phyloP scores from a whole-genome alignment of 108 stramenopile species.

The Aureococcus anophagefferens region DNA sequence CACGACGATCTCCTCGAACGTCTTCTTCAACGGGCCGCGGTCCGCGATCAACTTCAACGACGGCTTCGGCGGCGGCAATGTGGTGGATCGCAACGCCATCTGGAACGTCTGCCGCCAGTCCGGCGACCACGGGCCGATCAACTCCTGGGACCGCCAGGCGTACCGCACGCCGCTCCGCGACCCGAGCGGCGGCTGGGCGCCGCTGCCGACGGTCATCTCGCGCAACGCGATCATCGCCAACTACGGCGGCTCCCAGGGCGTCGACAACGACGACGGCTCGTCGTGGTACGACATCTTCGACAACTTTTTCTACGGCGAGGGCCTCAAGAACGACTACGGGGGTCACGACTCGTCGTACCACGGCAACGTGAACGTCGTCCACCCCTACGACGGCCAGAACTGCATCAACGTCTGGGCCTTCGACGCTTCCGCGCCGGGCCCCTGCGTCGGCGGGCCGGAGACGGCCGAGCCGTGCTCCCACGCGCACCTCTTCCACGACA shows the following conservation, averaged over 20 bases:
- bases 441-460: too few species aligned
- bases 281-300: conserved; percentile 4
- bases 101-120: conserved; percentile 16
- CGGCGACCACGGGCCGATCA: conserved; percentile 18
- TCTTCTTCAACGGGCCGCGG: conserved; percentile 27
- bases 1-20: conserved; percentile 11
- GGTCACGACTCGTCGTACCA: conserved; percentile 14
- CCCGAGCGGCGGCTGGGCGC: not conserved
- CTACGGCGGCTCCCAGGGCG: conserved; percentile 1
- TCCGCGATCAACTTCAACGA: conserved; percentile 39
- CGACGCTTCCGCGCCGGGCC: not conserved
- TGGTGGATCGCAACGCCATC: conserved; percentile 11
- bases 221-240: not conserved
- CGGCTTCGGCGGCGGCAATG: conserved; percentile 29
- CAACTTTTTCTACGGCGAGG: not conserved
- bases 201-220: not conserved
- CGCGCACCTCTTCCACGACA: too few species aligned
- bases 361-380: conserved; percentile 4
- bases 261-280: conserved; percentile 14
- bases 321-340: conserved; percentile 19
- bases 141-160: conserved; percentile 13
- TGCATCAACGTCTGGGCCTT: conserved; percentile 10
- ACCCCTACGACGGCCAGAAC: conserved; percentile 15
- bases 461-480: too few species aligned
- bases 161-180: not conserved